Evolutionary conservation across 345 rosid genomes (phyloP), one percentile per base, ranked within the genome.

Genomic region (Mangifera indica): DNA sequence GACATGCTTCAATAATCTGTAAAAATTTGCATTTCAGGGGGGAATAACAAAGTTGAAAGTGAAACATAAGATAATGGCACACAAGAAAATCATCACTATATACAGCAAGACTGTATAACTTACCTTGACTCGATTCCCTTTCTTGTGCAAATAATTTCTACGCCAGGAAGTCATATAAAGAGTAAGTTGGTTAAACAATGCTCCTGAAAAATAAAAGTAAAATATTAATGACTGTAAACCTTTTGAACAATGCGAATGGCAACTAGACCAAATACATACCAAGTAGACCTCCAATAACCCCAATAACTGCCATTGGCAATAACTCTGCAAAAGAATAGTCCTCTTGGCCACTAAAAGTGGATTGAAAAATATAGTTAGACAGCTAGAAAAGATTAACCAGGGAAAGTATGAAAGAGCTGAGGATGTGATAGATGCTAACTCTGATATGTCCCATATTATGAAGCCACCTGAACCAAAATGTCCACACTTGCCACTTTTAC

Each of bases 381-480:
- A 79, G 76, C 66, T 40, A 32, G 6, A 13, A 72, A 62, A 45
- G 60, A 74, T 53, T 45, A 69, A 14, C 26, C 29, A 42, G 53
- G 20, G 53, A 18, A 14, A 53, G 13, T 21, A 54, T 20, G 10
- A 32, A 62, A 51, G 37, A 63, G 53, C 54, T 29, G 32, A 29
- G 46, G 63, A 25, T 72, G 69, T 84, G 49, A 24, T n/a, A 71
- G 73, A 81, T 72, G 69, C 88, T 81, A 72, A 95, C 99, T 81
- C 98, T 74, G 97, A 90, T 81, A 89, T 85, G 76, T 92, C 99
- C 99, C 99, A 87, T 81, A 92, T 95, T 21, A 95, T 88, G 82
- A 92, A 95, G 74, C 99, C 99, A 22, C 97, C 99, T 44, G 86
- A 78, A 60, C 99, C 99, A 83, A 95, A 95, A 82, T 92, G 98